Conservation (phyloP, 768 basidiomycete genomes). For the Daedaleopsis sinensis region DNA sequence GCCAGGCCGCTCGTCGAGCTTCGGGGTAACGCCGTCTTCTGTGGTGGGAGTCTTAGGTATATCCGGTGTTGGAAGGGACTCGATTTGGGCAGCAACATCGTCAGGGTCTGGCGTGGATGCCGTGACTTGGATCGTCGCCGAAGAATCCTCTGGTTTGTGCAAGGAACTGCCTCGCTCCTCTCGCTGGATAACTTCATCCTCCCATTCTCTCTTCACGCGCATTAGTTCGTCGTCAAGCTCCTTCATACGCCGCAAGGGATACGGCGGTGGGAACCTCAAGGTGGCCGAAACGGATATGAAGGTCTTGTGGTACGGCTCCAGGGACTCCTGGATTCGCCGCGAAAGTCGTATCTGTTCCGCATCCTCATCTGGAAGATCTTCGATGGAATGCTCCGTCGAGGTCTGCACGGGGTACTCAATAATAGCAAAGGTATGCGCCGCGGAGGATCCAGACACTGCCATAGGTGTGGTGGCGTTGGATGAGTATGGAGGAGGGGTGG, state of each 20-base stretch:
- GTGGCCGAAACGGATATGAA: constrained; percentile 95
- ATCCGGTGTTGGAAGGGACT: constrained; percentile 45
- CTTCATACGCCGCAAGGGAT: constrained; percentile 86
- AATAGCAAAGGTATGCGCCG: constrained; percentile 2
- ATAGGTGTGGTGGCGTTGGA: constrained; percentile 16
- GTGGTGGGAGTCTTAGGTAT: constrained; percentile 44
- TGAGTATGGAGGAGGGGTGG: constrained; percentile 51
- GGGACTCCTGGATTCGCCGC: constrained; percentile 74
- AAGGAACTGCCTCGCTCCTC: constrained; percentile 63
- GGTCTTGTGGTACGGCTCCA: constrained; percentile 83
- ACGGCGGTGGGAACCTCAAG: constrained; percentile 89
- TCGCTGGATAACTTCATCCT: constrained; percentile 80
- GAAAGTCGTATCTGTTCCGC: constrained; percentile 71
- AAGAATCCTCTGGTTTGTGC: constrained; percentile 47
- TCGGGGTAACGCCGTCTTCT: constrained; percentile 27
- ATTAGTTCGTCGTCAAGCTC: constrained; percentile 81
- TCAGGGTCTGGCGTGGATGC: constrained; percentile 32
- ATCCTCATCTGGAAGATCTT: constrained; percentile 66
- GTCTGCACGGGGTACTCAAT: constrained; percentile 8
- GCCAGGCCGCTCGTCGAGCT: constrained; percentile 36
- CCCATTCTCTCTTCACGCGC: constrained; percentile 74
- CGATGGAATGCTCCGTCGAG: constrained; percentile 22
- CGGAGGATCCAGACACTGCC: constrained; percentile 9
- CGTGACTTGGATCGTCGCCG: constrained; percentile 28
- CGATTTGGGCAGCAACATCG: constrained; percentile 72